Percentiles rank a stretch among this genome's conserved stretches.
phyloP scores from a whole-genome alignment of 2,329 filamentous ascomycete genomes.

The Sporothrix sp. region DNA sequence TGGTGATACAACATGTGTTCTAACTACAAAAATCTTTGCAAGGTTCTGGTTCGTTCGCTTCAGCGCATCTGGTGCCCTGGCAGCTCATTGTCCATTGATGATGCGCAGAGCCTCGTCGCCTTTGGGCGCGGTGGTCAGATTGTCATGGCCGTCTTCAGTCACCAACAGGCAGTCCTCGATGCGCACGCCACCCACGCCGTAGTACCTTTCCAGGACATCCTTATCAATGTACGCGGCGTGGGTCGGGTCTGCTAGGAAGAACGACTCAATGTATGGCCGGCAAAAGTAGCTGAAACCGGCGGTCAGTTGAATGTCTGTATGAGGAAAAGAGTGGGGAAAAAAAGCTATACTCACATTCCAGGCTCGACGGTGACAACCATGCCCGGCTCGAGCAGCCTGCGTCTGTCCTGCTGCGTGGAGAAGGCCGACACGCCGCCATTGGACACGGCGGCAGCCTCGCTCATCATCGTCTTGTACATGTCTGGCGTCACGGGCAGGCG shows the following conservation, averaged over 20 bases:
- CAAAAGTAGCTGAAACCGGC: conserved; percentile 56
- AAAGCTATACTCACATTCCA: conserved; percentile 43
- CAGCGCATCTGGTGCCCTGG: no score
- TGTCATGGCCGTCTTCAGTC: conserved; percentile 68
- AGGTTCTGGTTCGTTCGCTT: no score
- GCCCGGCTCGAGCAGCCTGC: conserved; percentile 38
- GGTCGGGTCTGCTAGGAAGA: conserved; percentile 48
- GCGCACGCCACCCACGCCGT: conserved; percentile 74
- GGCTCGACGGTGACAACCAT: conserved; percentile 76
- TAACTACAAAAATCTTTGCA: no score
- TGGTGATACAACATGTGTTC: neutral
- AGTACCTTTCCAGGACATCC: conserved; percentile 57
- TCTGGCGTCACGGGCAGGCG: conserved; percentile 31
- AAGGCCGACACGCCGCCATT: conserved; percentile 5
- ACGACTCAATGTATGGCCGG: conserved; percentile 60
- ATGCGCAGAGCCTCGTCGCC: conserved; percentile 58
- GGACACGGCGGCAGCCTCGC: conserved; percentile 13
- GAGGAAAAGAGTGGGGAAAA: neutral
- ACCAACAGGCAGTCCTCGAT: conserved; percentile 89
- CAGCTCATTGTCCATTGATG: conserved; percentile 32
- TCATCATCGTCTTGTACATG: conserved; percentile 25
- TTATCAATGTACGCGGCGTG: conserved; percentile 57
- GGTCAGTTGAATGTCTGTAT: neutral
- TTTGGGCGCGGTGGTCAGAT: conserved; percentile 73
- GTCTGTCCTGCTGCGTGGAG: neutral